phyloP scores from a whole-genome alignment of 345 rosid species.

The Sonneratia caseolaris region DNA sequence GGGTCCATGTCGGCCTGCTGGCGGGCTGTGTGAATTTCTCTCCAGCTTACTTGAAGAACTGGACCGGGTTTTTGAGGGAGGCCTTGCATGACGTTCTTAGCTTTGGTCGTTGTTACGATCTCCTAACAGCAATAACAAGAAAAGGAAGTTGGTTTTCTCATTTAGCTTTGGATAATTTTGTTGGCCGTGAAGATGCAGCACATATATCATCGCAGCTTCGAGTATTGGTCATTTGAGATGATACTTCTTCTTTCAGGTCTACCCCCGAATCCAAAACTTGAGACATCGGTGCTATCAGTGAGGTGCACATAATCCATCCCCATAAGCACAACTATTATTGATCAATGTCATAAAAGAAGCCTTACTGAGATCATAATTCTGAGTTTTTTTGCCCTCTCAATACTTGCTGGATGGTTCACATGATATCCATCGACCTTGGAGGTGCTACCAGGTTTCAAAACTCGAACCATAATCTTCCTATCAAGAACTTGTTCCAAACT shows the following conservation, averaged over 20 bases:
- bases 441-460: slow-evolving; percentile 47
- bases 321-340: neutral
- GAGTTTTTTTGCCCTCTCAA: slow-evolving; percentile 36
- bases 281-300: slow-evolving; percentile 14
- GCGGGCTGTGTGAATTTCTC: slow-evolving; percentile 29
- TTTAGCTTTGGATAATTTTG: neutral
- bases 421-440: slow-evolving; percentile 62
- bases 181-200: neutral
- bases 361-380: neutral
- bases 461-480: too few species aligned
- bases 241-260: slow-evolving; percentile 8
- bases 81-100: slow-evolving; percentile 27
- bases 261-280: slow-evolving; percentile 13
- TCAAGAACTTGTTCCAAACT: too few species aligned
- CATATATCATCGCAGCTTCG: slow-evolving; percentile 7
- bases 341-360: neutral
- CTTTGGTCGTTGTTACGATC: slow-evolving; percentile 10
- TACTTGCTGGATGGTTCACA: slow-evolving; percentile 55
- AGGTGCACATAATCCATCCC: slow-evolving; percentile 3
- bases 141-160: too few species aligned
- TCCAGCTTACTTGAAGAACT: slow-evolving; percentile 23
- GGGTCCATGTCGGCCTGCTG: slow-evolving; percentile 37
- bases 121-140: neutral
- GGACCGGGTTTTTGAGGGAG: slow-evolving; percentile 38
- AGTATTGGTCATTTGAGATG: slow-evolving; percentile 20